phyloP scores from a whole-genome alignment of 352 stramenopile genomes.

The Hyaloperonospora arabidopsidis region DNA sequence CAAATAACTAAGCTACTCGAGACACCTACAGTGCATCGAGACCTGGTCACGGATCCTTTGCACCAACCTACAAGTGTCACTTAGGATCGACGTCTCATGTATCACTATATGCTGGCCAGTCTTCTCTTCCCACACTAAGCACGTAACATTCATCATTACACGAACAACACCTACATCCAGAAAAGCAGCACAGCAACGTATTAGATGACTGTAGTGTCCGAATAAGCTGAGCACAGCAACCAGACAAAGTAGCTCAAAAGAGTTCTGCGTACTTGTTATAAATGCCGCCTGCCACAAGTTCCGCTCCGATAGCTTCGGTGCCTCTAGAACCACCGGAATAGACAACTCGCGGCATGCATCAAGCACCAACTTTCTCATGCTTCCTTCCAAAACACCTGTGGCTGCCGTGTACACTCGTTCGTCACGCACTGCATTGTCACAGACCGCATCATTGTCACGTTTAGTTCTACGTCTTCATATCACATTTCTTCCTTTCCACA shows the following conservation, averaged over 20 bases:
- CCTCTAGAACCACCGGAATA: constrained; percentile 49
- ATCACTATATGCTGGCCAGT: constrained; percentile 4
- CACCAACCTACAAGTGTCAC: constrained; percentile 13
- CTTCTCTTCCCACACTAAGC: constrained; percentile 13
- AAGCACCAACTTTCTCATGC: constrained; percentile 56
- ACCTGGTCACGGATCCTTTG: constrained; percentile 25
- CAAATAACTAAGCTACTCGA: constrained; percentile 7
- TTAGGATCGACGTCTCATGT: constrained; percentile 16
- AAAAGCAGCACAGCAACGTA: neutral
- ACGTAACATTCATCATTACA: constrained; percentile 26
- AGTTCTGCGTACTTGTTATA: constrained; percentile 44
- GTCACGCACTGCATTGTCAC: constrained; percentile 30
- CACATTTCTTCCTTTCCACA: neutral
- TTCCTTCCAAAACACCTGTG: constrained; percentile 44
- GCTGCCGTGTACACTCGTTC: constrained; percentile 42
- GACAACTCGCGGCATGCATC: constrained; percentile 42
- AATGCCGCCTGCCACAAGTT: constrained; percentile 56
- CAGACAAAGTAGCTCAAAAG: neutral
- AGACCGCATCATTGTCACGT: neutral
- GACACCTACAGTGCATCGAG: constrained; percentile 14
- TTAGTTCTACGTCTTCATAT: neutral
- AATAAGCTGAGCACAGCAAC: neutral
- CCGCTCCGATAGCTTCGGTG: constrained; percentile 48
- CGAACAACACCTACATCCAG: constrained; percentile 19
- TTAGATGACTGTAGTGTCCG: neutral